A percentile compares a stretch with the other conserved stretches of the same genome.
phyloP scores from a whole-genome alignment of 345 rosid species.

The Lepidium sativum region DNA sequence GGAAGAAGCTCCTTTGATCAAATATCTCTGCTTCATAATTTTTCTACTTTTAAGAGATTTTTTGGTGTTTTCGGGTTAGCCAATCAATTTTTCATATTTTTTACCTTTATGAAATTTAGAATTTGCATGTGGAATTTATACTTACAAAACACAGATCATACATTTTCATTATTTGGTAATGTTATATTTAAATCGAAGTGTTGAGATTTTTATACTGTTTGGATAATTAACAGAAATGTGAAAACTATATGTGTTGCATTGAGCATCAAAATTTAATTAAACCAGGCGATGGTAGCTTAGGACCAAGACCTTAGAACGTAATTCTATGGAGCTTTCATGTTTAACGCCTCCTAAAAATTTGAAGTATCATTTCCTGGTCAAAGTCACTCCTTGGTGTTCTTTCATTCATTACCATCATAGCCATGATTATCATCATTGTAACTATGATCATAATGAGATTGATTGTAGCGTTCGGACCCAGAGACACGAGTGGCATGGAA shows the following conservation, averaged over 20 bases:
- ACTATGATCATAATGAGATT: background rate
- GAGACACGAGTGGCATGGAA: constrained; percentile 42
- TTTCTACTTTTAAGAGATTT: background rate
- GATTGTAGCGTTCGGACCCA: constrained; percentile 32
- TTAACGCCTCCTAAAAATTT: too few relatives aligned
- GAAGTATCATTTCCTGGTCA: too few relatives aligned
- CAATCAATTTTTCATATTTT: background rate
- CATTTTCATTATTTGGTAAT: too few relatives aligned
- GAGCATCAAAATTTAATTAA: too few relatives aligned
- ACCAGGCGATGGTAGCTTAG: too few relatives aligned
- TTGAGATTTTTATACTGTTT: too few relatives aligned
- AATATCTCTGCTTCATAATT: background rate
- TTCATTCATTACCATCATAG: background rate
- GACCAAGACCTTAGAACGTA: too few relatives aligned
- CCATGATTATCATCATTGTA: background rate
- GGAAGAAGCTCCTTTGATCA: constrained; percentile 50
- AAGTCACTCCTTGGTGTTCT: background rate
- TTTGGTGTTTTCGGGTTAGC: background rate
- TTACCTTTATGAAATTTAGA: background rate
- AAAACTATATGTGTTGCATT: too few relatives aligned
- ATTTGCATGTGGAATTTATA: background rate
- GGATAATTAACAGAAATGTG: too few relatives aligned
- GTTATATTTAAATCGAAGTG: too few relatives aligned
- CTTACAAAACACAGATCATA: too few relatives aligned
- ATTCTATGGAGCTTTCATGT: too few relatives aligned